A percentile compares a stretch with the other conserved stretches of the same genome.
phyloP scores from a whole-genome alignment of 108 stramenopile species.

The Craspedostauros australis region DNA sequence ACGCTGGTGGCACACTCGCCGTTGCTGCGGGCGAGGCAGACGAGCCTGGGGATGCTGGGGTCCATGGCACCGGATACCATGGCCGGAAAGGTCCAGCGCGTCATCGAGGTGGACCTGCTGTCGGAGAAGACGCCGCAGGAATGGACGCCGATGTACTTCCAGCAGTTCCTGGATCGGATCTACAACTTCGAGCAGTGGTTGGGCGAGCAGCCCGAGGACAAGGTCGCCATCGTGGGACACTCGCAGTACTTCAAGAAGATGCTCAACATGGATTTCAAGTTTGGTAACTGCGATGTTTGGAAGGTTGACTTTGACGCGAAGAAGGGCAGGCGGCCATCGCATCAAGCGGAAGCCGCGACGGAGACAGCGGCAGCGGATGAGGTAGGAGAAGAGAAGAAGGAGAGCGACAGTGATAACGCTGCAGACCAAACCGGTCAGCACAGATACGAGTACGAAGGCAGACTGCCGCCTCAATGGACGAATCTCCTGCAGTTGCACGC shows the following conservation, averaged over 20 bases:
- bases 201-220: conserved; percentile 33
- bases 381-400: background rate
- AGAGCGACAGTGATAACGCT: too few species aligned
- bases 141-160: conserved; percentile 44
- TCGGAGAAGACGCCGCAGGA: conserved; percentile 48
- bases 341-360: background rate
- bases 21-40: conserved; percentile 50
- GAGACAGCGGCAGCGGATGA: conserved; percentile 5
- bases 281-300: conserved; percentile 77
- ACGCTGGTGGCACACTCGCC: conserved; percentile 59
- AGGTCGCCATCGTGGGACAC: conserved; percentile 61
- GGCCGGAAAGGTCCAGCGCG: conserved; percentile 20
- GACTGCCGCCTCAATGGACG: conserved; percentile 20
- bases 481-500: conserved; percentile 13
- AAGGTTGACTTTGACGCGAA: conserved; percentile 31
- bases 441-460: background rate
- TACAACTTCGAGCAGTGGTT: conserved; percentile 39
- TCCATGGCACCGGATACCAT: conserved; percentile 20
- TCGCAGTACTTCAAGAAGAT: conserved; percentile 62
- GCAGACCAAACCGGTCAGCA: background rate
- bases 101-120: conserved; percentile 37
- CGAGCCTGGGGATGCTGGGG: conserved; percentile 54
- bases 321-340: background rate
- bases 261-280: conserved; percentile 60
- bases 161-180: conserved; percentile 34